phyloP scores from a whole-genome alignment of 176 grass and related monocot species.

The Cymbopogon citratus region DNA sequence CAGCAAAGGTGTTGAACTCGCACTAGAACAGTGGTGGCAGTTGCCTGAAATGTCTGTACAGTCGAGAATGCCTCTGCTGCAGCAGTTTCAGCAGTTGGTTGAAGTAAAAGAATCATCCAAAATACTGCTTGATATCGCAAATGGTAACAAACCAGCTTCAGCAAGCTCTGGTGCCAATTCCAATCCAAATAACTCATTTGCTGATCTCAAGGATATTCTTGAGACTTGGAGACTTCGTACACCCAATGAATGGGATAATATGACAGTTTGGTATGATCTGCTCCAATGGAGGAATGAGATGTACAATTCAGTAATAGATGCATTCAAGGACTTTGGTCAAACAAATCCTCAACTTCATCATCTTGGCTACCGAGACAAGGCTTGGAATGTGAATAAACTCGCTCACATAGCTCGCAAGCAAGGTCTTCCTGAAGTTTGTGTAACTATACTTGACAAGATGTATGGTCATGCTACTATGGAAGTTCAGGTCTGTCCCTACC shows the following conservation, averaged over 20 bases:
- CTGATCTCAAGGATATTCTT: constrained; percentile 97
- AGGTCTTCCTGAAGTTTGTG: constrained; percentile 95
- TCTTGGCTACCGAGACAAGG: constrained; percentile 95
- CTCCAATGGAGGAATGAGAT: constrained; percentile 99
- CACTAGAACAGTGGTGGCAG: constrained; percentile 98
- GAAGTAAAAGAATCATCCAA: constrained; percentile 95
- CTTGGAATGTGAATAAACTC: constrained; percentile 99
- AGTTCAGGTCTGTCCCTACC: constrained; percentile 68
- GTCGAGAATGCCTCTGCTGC: constrained; percentile 78
- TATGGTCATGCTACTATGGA: constrained; percentile 99
- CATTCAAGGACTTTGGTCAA: constrained; percentile 85
- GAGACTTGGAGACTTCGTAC: constrained; percentile 96
- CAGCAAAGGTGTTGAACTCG: constrained; percentile 89
- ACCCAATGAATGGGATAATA: constrained; percentile 96
- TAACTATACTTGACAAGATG: constrained; percentile 96
- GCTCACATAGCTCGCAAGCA: constrained; percentile 94
- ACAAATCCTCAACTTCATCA: constrained; percentile 97
- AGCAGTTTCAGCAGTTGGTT: constrained; percentile 97
- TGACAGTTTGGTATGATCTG: constrained; percentile 96
- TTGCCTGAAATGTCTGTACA: constrained; percentile 96
- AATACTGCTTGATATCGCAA: constrained; percentile 91
- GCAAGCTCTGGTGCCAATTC: constrained; percentile 71
- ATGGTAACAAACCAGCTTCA: constrained; percentile 96
- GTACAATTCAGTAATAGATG: constrained; percentile 99
- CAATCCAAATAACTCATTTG: constrained; percentile 65